Conservation (phyloP, 495 filamentous ascomycete species). For the Aspergillus leporis region DNA sequence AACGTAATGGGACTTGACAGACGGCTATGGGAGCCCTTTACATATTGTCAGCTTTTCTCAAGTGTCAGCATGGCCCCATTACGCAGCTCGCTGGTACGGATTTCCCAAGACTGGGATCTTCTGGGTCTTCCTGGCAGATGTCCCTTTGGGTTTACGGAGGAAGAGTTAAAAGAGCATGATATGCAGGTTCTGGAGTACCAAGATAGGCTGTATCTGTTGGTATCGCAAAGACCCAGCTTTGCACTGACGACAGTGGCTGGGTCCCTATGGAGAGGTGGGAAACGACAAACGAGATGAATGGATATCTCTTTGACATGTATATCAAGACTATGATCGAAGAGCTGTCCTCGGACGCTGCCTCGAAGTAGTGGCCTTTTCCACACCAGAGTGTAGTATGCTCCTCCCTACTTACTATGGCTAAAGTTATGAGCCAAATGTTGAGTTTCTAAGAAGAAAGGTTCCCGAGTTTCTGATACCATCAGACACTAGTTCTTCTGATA, state of each 20-base stretch:
- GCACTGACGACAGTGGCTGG: conserved; percentile 28
- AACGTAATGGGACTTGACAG: conserved; percentile 20
- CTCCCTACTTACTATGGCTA: too few species aligned
- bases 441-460: not conserved
- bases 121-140: conserved; percentile 25
- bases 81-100: conserved; percentile 19
- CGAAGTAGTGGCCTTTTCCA: conserved; percentile 24
- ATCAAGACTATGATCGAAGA: conserved; percentile 22
- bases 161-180: conserved; percentile 25
- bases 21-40: conserved; percentile 25
- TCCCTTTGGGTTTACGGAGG: conserved; percentile 29
- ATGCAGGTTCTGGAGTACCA: conserved; percentile 16
- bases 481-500: not conserved
- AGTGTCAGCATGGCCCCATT: conserved; percentile 22
- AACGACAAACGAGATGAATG: conserved; percentile 15
- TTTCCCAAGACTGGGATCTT: conserved; percentile 24
- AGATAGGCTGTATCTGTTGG: conserved; percentile 23
- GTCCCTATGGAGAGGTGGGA: conserved; percentile 25
- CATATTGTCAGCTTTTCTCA: conserved; percentile 18
- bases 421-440: not conserved
- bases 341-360: conserved; percentile 13
- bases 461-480: not conserved
- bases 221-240: conserved; percentile 23
- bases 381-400: too few species aligned
- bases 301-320: conserved; percentile 20